A percentile compares a stretch with the other conserved stretches of the same genome.
Conservation (phyloP, 352 stramenopile species). For the Lagenidium giganteum region DNA sequence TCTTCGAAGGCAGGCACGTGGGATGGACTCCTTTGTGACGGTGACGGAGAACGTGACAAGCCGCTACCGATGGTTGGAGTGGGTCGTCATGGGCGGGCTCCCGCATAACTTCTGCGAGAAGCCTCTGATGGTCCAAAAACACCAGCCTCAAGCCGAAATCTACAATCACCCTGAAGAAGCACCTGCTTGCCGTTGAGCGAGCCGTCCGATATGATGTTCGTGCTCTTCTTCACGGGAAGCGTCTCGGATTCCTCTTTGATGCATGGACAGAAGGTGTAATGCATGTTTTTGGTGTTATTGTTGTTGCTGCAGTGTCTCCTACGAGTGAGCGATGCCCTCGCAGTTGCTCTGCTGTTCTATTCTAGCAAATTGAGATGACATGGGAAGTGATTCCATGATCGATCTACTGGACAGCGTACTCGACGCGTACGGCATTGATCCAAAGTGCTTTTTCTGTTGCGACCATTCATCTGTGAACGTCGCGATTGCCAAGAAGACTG, state of each 20-base stretch:
- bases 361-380: constrained; percentile 7
- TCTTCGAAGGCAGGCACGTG: no score
- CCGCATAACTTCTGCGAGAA: constrained; percentile 14
- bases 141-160: constrained; percentile 7
- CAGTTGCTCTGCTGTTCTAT: constrained; percentile 13
- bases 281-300: constrained; percentile 13
- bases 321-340: no score
- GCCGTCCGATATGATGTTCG: constrained; percentile 3
- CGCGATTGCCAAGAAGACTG: constrained; percentile 6
- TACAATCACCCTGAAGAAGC: constrained; percentile 10
- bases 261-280: constrained; percentile 13
- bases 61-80: constrained; percentile 15
- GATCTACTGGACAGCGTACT: constrained; percentile 14
- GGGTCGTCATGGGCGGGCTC: constrained; percentile 13
- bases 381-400: constrained; percentile 10
- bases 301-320: not conserved
- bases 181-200: constrained; percentile 6
- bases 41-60: constrained; percentile 1
- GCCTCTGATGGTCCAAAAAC: constrained; percentile 13
- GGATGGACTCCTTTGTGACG: no score
- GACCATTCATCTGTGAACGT: constrained; percentile 14
- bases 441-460: constrained; percentile 10
- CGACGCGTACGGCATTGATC: constrained; percentile 11
- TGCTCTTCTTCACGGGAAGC: not conserved
- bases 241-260: constrained; percentile 13